phyloP scores from a whole-genome alignment of 2,329 filamentous ascomycete genomes.

The Colletotrichum sp. region DNA sequence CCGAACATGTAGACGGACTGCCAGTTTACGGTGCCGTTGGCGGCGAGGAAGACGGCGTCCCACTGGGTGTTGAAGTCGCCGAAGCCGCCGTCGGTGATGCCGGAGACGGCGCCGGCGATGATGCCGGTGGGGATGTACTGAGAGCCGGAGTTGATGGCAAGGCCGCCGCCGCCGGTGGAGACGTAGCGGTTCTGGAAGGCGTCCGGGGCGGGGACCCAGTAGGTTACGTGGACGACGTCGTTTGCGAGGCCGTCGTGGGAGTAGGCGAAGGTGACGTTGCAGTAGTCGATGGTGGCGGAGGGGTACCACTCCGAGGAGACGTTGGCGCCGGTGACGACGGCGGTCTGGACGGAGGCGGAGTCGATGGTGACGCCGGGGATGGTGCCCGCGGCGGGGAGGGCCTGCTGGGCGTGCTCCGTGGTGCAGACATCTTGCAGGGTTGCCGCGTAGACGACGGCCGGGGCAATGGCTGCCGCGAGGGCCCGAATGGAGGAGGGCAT shows the following conservation, averaged over 20 bases:
- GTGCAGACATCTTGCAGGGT: constrained; percentile 26
- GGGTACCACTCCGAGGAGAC: constrained; percentile 32
- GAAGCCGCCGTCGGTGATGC: constrained; percentile 56
- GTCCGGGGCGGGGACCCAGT: constrained; percentile 46
- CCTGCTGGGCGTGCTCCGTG: constrained; percentile 22
- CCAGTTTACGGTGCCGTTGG: constrained; percentile 28
- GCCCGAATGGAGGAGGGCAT: background rate
- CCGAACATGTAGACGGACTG: constrained; percentile 12
- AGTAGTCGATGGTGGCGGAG: constrained; percentile 41
- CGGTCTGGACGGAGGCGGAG: constrained; percentile 28
- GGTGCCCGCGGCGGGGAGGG: constrained; percentile 26
- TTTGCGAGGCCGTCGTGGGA: constrained; percentile 40
- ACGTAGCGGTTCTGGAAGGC: constrained; percentile 51
- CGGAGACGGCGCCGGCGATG: constrained; percentile 51
- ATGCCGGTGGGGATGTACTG: constrained; percentile 42
- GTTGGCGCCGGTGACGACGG: constrained; percentile 35
- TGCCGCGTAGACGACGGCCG: constrained; percentile 18
- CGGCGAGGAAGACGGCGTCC: constrained; percentile 39
- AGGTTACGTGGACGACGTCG: constrained; percentile 39
- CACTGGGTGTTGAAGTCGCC: constrained; percentile 47
- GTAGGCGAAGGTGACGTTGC: constrained; percentile 52
- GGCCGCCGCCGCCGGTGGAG: constrained; percentile 51
- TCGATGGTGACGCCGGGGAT: constrained; percentile 32
- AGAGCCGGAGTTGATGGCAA: constrained; percentile 43
- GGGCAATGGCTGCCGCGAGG: background rate